phyloP scores from a whole-genome alignment of 257 asterid genomes.

The Capsicum rhomboideum region DNA sequence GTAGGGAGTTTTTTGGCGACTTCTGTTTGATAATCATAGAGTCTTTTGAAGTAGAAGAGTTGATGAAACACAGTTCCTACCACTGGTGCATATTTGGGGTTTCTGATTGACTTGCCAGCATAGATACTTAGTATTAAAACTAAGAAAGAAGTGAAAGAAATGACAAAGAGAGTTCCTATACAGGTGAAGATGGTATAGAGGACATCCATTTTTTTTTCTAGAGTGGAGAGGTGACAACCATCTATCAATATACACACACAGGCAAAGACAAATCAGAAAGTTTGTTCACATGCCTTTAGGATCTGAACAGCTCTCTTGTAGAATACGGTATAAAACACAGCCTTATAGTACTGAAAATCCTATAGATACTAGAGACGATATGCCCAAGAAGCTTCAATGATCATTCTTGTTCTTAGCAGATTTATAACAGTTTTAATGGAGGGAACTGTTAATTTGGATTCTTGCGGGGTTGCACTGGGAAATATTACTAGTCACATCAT shows the following conservation, averaged over 20 bases:
- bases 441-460: not conserved
- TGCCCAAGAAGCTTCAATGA: not conserved
- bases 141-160: conserved; percentile 11
- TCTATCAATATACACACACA: not conserved
- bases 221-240: not conserved
- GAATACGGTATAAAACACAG: not conserved
- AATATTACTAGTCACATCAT: not conserved
- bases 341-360: not conserved
- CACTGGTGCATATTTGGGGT: conserved; percentile 43
- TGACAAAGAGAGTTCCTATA: not conserved
- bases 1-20: conserved; percentile 28
- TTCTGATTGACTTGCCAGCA: conserved; percentile 34
- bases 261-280: not conserved
- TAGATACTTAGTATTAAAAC: conserved; percentile 21
- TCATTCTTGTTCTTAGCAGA: not conserved
- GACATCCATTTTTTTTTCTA: not conserved
- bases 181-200: conserved; percentile 9
- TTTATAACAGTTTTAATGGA: not conserved
- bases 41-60: conserved; percentile 39
- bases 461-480: not conserved
- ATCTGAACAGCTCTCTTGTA: not conserved
- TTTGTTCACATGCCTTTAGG: not conserved
- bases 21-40: conserved; percentile 39
- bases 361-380: not conserved
- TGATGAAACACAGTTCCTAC: conserved; percentile 56